These are phyloP conservation scores for Effrenium voratum DNA, from an alignment of 73 alveolate species.

Conservation along the genomic window DNA sequence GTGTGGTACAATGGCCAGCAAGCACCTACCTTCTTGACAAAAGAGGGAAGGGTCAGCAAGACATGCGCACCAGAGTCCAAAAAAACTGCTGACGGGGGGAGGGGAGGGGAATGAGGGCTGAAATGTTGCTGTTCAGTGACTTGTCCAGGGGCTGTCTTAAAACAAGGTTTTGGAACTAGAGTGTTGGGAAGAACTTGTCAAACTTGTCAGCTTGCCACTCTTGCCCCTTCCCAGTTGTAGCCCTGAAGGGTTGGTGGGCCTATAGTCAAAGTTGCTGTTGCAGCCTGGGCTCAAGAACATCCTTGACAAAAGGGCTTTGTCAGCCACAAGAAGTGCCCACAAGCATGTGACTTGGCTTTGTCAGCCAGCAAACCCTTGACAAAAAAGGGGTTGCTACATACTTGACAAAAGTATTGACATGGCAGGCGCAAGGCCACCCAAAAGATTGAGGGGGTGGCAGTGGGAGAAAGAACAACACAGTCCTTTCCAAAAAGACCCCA, in stretches of 20 bases:
- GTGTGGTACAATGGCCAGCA: too few relatives aligned
- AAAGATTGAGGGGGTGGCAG: conserved; percentile 51
- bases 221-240: background rate
- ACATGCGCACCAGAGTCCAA: background rate
- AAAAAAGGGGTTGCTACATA: too few relatives aligned
- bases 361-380: background rate
- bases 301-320: background rate
- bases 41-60: background rate
- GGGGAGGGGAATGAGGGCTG: background rate
- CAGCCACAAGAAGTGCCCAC: too few relatives aligned
- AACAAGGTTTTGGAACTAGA: too few relatives aligned
- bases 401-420: too few relatives aligned
- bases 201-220: background rate
- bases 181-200: too few relatives aligned
- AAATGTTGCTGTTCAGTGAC: too few relatives aligned
- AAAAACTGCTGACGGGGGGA: background rate
- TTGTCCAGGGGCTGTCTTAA: too few relatives aligned
- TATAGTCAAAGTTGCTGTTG: too few relatives aligned
- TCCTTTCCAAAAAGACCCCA: background rate
- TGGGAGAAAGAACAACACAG: background rate
- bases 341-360: too few relatives aligned
- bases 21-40: background rate
- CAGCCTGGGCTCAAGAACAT: background rate
- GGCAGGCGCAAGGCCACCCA: background rate
- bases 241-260: background rate